A percentile compares a stretch with the other conserved stretches of the same genome.
These are phyloP conservation scores for Geotrichum ghanense DNA, from an alignment of 805 yeast genomes.

Conservation along the genomic window DNA sequence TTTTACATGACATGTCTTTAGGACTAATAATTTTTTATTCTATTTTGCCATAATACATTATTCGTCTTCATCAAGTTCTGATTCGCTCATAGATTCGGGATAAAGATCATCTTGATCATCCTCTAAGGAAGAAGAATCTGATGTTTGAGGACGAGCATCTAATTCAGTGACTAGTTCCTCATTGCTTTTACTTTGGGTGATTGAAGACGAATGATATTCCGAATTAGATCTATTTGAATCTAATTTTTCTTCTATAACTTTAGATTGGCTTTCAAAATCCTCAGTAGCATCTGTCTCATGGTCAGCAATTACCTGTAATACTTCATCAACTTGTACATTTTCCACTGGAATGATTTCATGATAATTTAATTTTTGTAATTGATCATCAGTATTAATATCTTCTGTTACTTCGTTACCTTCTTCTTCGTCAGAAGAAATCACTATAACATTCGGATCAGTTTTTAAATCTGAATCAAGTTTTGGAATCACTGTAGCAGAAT, in stretches of 20 bases:
- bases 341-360: no score
- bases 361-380: no score
- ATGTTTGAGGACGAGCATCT: not conserved
- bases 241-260: not conserved
- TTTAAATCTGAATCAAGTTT: no score
- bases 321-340: no score
- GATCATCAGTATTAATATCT: not conserved
- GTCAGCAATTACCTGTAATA: no score
- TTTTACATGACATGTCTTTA: no score
- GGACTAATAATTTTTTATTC: no score
- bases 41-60: no score
- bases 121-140: no score
- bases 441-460: not conserved
- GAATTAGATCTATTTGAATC: not conserved
- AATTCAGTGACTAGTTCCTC: not conserved
- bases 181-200: not conserved
- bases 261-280: not conserved
- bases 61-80: constrained; percentile 13
- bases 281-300: not conserved
- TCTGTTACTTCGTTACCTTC: not conserved
- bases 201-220: no score
- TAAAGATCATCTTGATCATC: constrained; percentile 7
- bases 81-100: constrained; percentile 18
- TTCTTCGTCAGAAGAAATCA: not conserved
- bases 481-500: no score